These are phyloP conservation scores for Zalaria obscura DNA, from an alignment of 2,329 filamentous ascomycete genomes.

Conservation along the genomic window DNA sequence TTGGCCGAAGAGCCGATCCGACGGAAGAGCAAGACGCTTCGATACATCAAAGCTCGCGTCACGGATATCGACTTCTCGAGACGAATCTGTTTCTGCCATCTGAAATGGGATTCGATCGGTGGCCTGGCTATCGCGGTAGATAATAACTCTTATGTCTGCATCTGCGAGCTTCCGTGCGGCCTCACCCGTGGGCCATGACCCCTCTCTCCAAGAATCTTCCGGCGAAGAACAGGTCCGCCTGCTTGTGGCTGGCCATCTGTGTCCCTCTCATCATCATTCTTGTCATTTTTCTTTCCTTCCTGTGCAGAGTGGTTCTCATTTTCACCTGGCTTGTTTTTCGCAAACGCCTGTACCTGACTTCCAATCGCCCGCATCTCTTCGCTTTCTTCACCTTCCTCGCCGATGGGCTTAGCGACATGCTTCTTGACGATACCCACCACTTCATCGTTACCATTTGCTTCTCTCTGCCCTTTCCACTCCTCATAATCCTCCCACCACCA, in stretches of 20 bases:
- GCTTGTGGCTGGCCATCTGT: neutral
- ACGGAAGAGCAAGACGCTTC: too few species aligned
- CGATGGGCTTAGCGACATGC: conserved; percentile 9
- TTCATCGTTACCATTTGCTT: conserved; percentile 23
- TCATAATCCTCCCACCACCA: conserved; percentile 39
- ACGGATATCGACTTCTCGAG: too few species aligned
- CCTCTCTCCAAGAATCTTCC: conserved; percentile 5
- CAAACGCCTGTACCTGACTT: conserved; percentile 14
- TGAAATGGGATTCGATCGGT: too few species aligned
- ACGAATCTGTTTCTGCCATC: too few species aligned
- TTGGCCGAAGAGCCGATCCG: too few species aligned
- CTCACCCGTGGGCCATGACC: conserved; percentile 7
- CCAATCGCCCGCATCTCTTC: conserved; percentile 17
- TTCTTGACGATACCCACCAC: conserved; percentile 9
- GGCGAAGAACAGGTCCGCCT: conserved; percentile 1
- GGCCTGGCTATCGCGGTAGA: too few species aligned
- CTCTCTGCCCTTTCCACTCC: conserved; percentile 23
- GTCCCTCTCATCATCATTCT: neutral
- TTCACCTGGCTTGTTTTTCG: conserved; percentile 8
- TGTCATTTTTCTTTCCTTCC: neutral
- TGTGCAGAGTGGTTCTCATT: neutral
- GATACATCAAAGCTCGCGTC: too few species aligned
- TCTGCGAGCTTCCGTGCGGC: conserved; percentile 1
- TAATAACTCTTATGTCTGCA: conserved; percentile 1
- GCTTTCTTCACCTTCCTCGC: conserved; percentile 9